phyloP scores from a whole-genome alignment of 768 basidiomycete species.

The Sistotremastrum suecicum region DNA sequence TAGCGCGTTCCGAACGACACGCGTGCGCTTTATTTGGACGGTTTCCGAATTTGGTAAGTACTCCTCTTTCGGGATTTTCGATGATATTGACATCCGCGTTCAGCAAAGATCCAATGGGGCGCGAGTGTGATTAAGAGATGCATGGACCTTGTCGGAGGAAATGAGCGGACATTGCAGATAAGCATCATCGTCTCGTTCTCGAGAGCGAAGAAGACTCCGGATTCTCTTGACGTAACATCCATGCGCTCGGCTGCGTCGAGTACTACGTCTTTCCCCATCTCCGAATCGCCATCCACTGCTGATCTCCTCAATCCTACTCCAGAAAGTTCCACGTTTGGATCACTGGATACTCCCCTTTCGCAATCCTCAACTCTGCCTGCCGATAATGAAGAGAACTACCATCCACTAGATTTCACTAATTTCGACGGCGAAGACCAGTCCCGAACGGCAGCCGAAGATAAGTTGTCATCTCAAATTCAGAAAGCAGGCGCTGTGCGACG shows the following conservation, averaged over 20 bases:
- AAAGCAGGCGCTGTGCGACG: constrained; percentile 42
- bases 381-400: constrained; percentile 3
- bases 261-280: too few species aligned
- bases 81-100: background rate
- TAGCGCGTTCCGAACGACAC: too few species aligned
- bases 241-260: too few species aligned
- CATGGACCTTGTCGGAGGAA: constrained; percentile 33
- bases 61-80: background rate
- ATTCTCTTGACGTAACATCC: too few species aligned
- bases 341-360: too few species aligned
- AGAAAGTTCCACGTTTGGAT: too few species aligned
- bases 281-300: too few species aligned
- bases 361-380: too few species aligned
- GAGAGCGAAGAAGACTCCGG: constrained; percentile 1
- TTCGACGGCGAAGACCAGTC: constrained; percentile 66
- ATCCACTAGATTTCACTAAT: constrained; percentile 54
- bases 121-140: constrained; percentile 55
- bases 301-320: too few species aligned
- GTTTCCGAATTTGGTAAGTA: too few species aligned
- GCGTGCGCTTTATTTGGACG: too few species aligned
- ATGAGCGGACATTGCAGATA: constrained; percentile 31
- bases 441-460: constrained; percentile 38
- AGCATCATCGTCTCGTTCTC: constrained; percentile 65
- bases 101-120: constrained; percentile 69
- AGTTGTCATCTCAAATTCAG: constrained; percentile 36